phyloP scores from a whole-genome alignment of 2,329 filamentous ascomycete species.

The Pestalotiopsis sp. region DNA sequence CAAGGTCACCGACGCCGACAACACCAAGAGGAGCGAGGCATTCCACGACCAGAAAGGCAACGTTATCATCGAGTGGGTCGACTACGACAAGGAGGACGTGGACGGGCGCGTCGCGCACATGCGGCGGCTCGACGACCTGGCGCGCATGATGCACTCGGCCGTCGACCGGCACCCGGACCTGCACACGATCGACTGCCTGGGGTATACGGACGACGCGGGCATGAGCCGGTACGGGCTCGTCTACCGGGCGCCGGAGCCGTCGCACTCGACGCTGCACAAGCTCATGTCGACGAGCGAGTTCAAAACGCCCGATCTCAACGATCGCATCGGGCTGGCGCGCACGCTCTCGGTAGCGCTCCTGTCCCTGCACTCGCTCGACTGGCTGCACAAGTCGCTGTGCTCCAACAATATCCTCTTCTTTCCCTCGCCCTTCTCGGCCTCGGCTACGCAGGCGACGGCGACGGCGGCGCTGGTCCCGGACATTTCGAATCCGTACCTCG shows the following conservation, averaged over 20 bases:
- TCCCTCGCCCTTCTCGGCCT: constrained; percentile 36
- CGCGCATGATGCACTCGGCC: constrained; percentile 48
- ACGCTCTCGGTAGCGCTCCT: constrained; percentile 46
- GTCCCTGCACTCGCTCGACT: constrained; percentile 55
- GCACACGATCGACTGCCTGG: constrained; percentile 48
- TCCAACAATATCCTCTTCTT: constrained; percentile 45
- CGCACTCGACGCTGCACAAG: constrained; percentile 39
- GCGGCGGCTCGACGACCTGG: constrained; percentile 47
- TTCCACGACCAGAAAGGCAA: constrained; percentile 34
- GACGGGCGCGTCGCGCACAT: constrained; percentile 45
- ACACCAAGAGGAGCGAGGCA: constrained; percentile 19
- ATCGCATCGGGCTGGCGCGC: constrained; percentile 42
- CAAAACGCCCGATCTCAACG: constrained; percentile 46
- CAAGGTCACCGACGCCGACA: constrained; percentile 15
- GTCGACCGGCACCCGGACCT: constrained; percentile 46
- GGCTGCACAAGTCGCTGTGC: constrained; percentile 48
- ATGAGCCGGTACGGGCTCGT: constrained; percentile 44
- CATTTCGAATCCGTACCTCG: constrained; percentile 38
- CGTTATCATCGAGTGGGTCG: constrained; percentile 47
- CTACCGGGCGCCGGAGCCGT: constrained; percentile 38
- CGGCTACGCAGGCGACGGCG: constrained; percentile 26
- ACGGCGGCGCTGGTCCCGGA: constrained; percentile 34
- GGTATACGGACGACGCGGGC: constrained; percentile 44
- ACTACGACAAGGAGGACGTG: constrained; percentile 43
- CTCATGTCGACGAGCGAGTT: constrained; percentile 40